phyloP scores from a whole-genome alignment of 2,329 filamentous ascomycete species.

The Chaetoscypha palmicola region DNA sequence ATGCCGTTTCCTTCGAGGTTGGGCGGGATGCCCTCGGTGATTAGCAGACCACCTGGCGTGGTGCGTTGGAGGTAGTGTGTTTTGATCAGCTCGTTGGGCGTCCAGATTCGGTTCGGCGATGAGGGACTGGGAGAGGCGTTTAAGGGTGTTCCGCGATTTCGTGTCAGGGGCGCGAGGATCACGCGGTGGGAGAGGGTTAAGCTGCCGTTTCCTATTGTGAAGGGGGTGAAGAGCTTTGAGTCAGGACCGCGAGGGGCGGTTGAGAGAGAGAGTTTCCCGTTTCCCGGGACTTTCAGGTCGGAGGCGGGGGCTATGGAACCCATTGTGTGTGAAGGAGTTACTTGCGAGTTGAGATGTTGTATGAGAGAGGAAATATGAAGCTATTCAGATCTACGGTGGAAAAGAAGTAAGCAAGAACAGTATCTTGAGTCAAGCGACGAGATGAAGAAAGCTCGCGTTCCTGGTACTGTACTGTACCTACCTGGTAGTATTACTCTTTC shows the following conservation, averaged over 20 bases:
- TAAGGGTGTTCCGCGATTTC: conserved; percentile 41
- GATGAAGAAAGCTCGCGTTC: too few relatives aligned
- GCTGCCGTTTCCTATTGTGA: conserved; percentile 34
- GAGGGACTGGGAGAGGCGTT: conserved; percentile 37
- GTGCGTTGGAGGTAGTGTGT: conserved; percentile 47
- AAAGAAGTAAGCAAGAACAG: too few relatives aligned
- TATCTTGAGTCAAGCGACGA: too few relatives aligned
- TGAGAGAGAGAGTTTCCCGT: conserved; percentile 40
- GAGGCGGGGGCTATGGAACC: conserved; percentile 30
- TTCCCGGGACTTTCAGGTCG: conserved; percentile 42
- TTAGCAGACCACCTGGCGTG: conserved; percentile 44
- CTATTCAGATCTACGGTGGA: neutral
- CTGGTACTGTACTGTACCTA: too few relatives aligned
- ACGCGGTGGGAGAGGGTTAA: conserved; percentile 42
- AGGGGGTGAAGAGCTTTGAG: conserved; percentile 35
- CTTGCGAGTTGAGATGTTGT: neutral
- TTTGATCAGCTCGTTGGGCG: conserved; percentile 36
- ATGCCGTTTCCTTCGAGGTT: conserved; percentile 39
- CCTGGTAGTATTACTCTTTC: too few relatives aligned
- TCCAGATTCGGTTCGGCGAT: conserved; percentile 40
- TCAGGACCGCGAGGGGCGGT: conserved; percentile 13
- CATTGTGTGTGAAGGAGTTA: conserved; percentile 5
- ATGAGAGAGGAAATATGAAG: neutral
- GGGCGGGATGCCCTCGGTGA: conserved; percentile 48
- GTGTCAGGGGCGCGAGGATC: conserved; percentile 49